Base-by-base conservation (phyloP, 2,329 filamentous ascomycete genomes). In the Ophiognomonia clavigignenti-juglandacearum region DNA sequence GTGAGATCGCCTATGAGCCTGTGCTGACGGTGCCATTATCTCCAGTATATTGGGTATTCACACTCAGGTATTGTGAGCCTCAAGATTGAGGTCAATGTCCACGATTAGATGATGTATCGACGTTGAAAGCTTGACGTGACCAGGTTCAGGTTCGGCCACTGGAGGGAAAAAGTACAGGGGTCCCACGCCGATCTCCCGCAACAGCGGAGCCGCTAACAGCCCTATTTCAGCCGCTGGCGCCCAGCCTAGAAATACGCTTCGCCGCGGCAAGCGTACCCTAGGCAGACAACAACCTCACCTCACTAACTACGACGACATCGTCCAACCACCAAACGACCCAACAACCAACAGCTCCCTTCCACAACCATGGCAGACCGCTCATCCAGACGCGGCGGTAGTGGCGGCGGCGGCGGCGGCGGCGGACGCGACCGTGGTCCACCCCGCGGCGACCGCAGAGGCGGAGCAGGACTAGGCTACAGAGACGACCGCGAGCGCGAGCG, bases 401-500 rank as follows among this genome's bases (percentile, higher is more conserved):
- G n/a, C n/a, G n/a, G n/a, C n/a, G n/a, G n/a, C n/a, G n/a, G n/a
- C n/a, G n/a, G n/a, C n/a, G n/a, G n/a, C n/a, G n/a, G n/a, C n/a
- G n/a, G n/a, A n/a, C n/a, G n/a, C n/a, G n/a, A n/a, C n/a, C n/a
- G n/a, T n/a, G n/a, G n/a, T n/a, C n/a, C n/a, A 40, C 38, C 39
- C 35, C 49, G 5, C 20, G 46, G 39, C 61, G 60, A 71, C 48
- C 60, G 68, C 41, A 57, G 60, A 35, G 53, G 37, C 11, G 43
- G 43, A 40, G 35, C 23, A 46, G 43, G 42, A n/a, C n/a, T n/a
- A 36, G 41, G 49, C 37, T 48, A 60, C 27, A 58, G 67, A 43
- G 54, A 56, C 35, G 50, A 59, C 52, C 61, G 69, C 45, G 50
- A 59, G 53, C 61, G 69, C 45, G n/a, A n/a, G n/a, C n/a, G n/a